Percentiles rank a stretch among this genome's conserved stretches.
Conservation (phyloP, 2,329 filamentous ascomycete genomes). For the Aspergillus udagawae region DNA sequence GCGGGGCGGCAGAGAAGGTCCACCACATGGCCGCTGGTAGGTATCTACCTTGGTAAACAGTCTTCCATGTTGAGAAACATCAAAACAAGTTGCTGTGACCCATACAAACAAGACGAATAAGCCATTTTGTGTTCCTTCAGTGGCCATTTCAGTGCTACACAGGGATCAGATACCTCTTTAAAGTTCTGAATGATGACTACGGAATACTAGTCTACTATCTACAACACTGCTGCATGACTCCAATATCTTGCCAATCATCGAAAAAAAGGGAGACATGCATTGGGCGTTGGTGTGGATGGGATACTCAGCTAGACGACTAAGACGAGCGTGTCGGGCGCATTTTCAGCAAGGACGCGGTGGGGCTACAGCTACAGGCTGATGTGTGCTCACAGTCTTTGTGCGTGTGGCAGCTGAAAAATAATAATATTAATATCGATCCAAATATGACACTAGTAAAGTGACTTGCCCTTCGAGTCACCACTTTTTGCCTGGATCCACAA, state of each 20-base stretch:
- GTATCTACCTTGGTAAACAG: conserved; percentile 11
- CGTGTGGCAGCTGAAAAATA: neutral
- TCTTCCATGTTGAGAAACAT: conserved; percentile 16
- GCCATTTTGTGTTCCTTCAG: neutral
- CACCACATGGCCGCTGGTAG: neutral
- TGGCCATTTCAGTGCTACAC: neutral
- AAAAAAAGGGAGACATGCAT: neutral
- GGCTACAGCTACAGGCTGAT: conserved; percentile 8
- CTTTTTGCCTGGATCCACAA: neutral
- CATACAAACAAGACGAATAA: neutral
- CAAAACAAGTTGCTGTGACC: conserved; percentile 11
- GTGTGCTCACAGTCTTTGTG: conserved; percentile 3
- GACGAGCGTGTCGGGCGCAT: conserved; percentile 6
- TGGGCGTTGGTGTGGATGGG: neutral
- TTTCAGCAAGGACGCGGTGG: conserved; percentile 9
- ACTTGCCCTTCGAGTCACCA: neutral
- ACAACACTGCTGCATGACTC: neutral
- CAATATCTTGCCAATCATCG: neutral
- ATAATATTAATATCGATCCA: neutral
- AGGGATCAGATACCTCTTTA: neutral
- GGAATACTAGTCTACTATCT: neutral
- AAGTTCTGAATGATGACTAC: neutral
- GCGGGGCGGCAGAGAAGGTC: conserved; percentile 9
- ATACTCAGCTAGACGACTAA: neutral
- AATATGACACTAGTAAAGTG: neutral